These are phyloP conservation scores for Zelonia costaricensis DNA, from an alignment of 208 protist species.

Conservation along the genomic window DNA sequence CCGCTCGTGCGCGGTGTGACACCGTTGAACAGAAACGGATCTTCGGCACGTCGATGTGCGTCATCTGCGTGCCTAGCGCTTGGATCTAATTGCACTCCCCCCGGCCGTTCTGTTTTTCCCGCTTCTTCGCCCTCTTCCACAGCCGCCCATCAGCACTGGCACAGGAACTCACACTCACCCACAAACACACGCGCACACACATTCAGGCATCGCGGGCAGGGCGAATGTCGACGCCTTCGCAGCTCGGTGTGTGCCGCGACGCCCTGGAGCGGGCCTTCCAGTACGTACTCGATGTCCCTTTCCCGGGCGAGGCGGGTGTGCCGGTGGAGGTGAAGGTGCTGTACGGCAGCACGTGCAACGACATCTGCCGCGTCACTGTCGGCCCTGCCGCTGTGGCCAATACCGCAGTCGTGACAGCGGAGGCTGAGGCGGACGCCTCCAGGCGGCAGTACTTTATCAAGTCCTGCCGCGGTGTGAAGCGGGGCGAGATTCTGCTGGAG, in stretches of 20 bases:
- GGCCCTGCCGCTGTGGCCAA: not conserved
- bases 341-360: constrained; percentile 11
- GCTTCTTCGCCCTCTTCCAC: too few species aligned
- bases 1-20: too few species aligned
- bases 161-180: too few species aligned
- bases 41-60: too few species aligned
- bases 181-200: too few species aligned
- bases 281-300: constrained; percentile 1
- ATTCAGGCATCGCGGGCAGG: too few species aligned
- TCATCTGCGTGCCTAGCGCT: too few species aligned
- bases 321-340: constrained; percentile 1
- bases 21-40: too few species aligned
- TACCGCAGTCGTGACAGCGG: not conserved
- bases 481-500: constrained; percentile 18
- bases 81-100: too few species aligned
- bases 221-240: not conserved
- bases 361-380: constrained; percentile 16
- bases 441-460: constrained; percentile 30
- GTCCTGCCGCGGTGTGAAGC: constrained; percentile 12
- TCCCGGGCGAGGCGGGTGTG: not conserved
- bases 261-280: not conserved
- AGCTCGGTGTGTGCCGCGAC: not conserved
- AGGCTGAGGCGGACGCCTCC: not conserved
- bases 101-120: too few species aligned
- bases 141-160: too few species aligned